A percentile compares a stretch with the other conserved stretches of the same genome.
Conservation (phyloP, 306 rosid genomes). For the Senna siamea region DNA sequence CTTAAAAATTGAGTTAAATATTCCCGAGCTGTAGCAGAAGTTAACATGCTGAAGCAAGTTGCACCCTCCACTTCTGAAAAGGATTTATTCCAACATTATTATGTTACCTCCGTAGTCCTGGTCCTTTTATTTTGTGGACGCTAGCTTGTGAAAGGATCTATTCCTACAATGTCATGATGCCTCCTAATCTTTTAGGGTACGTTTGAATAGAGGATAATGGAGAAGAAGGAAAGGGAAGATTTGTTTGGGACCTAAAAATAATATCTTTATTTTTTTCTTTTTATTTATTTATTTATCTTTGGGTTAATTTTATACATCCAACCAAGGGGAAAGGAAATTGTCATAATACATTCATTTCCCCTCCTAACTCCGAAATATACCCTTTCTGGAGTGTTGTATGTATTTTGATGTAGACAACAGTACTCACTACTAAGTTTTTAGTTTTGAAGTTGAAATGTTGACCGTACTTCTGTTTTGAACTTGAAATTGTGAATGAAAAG, state of each 20-base stretch:
- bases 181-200: neutral
- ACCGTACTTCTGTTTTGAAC: neutral
- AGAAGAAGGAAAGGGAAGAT: neutral
- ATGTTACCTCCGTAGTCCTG: neutral
- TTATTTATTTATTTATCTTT: too few species aligned
- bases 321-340: too few species aligned
- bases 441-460: neutral
- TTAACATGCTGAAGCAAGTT: conserved; percentile 1
- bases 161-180: neutral
- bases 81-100: neutral
- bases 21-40: neutral
- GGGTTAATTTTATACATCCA: too few species aligned
- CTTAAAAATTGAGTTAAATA: neutral
- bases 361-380: too few species aligned
- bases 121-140: conserved; percentile 2
- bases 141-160: neutral
- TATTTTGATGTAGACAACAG: too few species aligned
- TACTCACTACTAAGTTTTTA: too few species aligned
- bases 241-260: neutral
- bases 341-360: too few species aligned
- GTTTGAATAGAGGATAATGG: too few species aligned
- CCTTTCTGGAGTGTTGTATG: too few species aligned
- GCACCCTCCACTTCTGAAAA: conserved; percentile 17
- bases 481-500: neutral
- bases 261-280: too few species aligned